These are phyloP conservation scores for Sugiyamaella smithiae DNA, from an alignment of 805 yeast genomes.

Conservation along the genomic window DNA sequence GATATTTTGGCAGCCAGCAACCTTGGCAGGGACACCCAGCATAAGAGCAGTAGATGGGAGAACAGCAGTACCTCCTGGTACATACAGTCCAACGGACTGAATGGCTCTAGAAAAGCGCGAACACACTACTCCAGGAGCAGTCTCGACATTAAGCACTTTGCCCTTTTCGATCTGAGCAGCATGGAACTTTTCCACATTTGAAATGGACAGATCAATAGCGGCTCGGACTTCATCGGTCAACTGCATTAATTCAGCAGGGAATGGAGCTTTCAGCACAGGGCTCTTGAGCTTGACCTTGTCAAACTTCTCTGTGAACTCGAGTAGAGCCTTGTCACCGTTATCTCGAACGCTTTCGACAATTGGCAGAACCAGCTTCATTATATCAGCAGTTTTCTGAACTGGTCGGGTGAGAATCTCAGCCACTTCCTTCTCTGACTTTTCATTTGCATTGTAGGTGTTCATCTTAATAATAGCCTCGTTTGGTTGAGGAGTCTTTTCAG, in stretches of 20 bases:
- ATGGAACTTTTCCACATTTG: conserved; percentile 88
- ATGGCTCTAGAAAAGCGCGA: conserved; percentile 94
- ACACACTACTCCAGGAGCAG: conserved; percentile 90
- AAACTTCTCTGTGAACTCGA: conserved; percentile 88
- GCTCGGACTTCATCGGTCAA: conserved; percentile 69
- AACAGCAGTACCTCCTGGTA: conserved; percentile 99
- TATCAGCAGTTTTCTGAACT: conserved; percentile 89
- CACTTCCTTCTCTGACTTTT: conserved; percentile 46
- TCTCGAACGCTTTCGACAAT: conserved; percentile 73
- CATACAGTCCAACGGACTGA: conserved; percentile 90
- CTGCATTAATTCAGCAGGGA: conserved; percentile 70
- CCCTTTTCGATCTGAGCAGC: conserved; percentile 73
- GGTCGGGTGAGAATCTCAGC: conserved; percentile 78
- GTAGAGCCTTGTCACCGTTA: conserved; percentile 80
- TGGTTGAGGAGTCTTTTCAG: conserved; percentile 9
- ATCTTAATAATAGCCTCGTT: conserved; percentile 41
- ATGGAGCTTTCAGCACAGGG: conserved; percentile 86
- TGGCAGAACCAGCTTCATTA: conserved; percentile 89
- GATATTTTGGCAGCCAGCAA: conserved; percentile 93
- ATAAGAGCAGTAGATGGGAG: conserved; percentile 96
- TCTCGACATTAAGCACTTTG: conserved; percentile 71
- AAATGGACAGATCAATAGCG: conserved; percentile 87
- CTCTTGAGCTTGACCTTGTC: conserved; percentile 72
- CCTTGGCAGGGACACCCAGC: conserved; percentile 98
- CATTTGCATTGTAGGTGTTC: conserved; percentile 44